Base-by-base conservation (phyloP, 495 filamentous ascomycete genomes). In the Neurospora sp. region DNA sequence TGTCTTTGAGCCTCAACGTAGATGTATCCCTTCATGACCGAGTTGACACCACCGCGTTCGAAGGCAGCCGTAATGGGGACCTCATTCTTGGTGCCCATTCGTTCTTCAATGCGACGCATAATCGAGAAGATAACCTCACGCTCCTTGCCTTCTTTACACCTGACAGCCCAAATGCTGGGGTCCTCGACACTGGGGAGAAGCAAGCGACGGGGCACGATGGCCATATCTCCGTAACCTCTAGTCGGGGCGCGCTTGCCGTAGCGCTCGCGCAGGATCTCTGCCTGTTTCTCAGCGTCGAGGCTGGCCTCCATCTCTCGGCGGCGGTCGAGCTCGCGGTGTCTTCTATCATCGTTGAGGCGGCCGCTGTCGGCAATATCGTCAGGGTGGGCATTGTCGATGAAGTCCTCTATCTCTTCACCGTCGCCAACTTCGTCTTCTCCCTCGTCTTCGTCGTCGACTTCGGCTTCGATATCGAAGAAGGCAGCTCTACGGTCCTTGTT, bases 381-480 rank as follows among this genome's bases (percentile, higher is more conserved):
- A 1, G 93, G 93, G 80, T 98, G 94, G 75, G 91, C 92, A 81
- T 97, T 92, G 44, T 92, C 92, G 76, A 94, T 93, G 78, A 96
- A 93, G 71, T 93, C 96, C 42, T 90, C 90, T 74, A 92, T 85
- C 74, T 92, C 92, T 74, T 93, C 92, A 72, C 93, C 90, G n/a
- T 97, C 95, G 41, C 96, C 94, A 73, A 96, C 90, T 49, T 93
- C 91, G 70, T 91, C 93, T 71, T 94, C 93, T 74, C 89, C 91
- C 70, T 97, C 95, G 72, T 98, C 95, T 69, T 99, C 95, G 72
- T 93, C 95, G 75, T 97, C 95, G 73, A 98, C 95, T 83, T 97
- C 96, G 78, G 95, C 95, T 85, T 98, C 96, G 75, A 93, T 92
- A 87, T 99, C 96, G 83, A 99, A 87, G 89, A 97, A 98, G 70